These are phyloP conservation scores for Glycine tomentella DNA, from an alignment of 306 rosid species.

Conservation along the genomic window DNA sequence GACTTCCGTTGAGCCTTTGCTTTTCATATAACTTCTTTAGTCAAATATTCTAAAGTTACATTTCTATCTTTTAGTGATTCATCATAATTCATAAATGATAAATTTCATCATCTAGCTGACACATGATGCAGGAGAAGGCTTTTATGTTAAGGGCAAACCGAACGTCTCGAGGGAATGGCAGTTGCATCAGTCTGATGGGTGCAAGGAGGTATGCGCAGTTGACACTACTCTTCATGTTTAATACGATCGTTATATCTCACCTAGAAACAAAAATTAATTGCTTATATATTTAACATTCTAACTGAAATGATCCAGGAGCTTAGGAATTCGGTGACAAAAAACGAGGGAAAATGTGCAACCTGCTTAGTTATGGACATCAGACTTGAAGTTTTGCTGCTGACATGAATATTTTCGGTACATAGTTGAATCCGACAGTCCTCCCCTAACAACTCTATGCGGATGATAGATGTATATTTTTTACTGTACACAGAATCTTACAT, in stretches of 20 bases:
- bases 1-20: slow-evolving; percentile 61
- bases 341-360: background rate
- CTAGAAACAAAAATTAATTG: background rate
- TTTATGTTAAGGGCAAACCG: slow-evolving; percentile 61
- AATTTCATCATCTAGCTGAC: slow-evolving; percentile 53
- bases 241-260: slow-evolving; percentile 1
- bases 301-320: slow-evolving; percentile 62
- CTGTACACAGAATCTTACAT: slow-evolving; percentile 50
- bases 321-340: slow-evolving; percentile 68
- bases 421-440: slow-evolving; percentile 39
- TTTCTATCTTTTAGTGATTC: slow-evolving; percentile 2
- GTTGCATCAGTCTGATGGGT: slow-evolving; percentile 51
- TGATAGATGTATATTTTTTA: slow-evolving; percentile 41
- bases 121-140: slow-evolving; percentile 62
- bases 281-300: slow-evolving; percentile 9
- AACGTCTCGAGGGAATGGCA: slow-evolving; percentile 53
- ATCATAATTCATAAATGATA: background rate
- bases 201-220: slow-evolving; percentile 63
- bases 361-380: background rate
- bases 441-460: slow-evolving; percentile 31
- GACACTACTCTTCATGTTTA: slow-evolving; percentile 1
- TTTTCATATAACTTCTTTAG: no score
- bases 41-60: no score
- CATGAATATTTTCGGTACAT: slow-evolving; percentile 49
- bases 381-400: slow-evolving; percentile 46